phyloP scores from a whole-genome alignment of 2,329 filamentous ascomycete genomes.

The Colletotrichum nymphaeae region DNA sequence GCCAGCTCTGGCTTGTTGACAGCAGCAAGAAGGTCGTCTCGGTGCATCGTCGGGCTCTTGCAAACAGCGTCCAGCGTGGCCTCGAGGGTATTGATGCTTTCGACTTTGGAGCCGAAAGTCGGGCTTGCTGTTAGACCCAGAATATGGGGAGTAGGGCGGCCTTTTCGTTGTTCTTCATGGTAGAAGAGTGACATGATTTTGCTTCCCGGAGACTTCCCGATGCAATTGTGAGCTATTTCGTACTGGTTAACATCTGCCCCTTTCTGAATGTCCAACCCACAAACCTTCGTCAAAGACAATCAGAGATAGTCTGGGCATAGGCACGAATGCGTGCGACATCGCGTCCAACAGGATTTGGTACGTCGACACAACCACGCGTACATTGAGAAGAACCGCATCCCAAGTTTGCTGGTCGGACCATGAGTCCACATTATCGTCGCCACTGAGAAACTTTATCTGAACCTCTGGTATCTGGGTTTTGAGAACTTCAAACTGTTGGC shows the following conservation, averaged over 20 bases:
- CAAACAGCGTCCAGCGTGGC: slow-evolving; percentile 76
- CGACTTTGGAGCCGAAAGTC: slow-evolving; percentile 68
- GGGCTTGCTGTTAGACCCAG: slow-evolving; percentile 87
- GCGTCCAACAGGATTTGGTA: slow-evolving; percentile 81
- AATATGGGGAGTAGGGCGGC: slow-evolving; percentile 68
- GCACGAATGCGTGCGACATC: slow-evolving; percentile 79
- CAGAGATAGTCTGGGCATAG: slow-evolving; percentile 71
- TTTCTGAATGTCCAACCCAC: slow-evolving; percentile 25
- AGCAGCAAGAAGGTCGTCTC: slow-evolving; percentile 75
- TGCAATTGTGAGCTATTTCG: slow-evolving; percentile 77
- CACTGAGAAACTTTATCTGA: slow-evolving; percentile 72
- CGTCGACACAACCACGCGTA: slow-evolving; percentile 82
- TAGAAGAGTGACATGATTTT: slow-evolving; percentile 82
- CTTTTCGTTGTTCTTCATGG: slow-evolving; percentile 55
- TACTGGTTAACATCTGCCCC: slow-evolving; percentile 30
- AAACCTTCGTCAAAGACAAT: slow-evolving; percentile 87
- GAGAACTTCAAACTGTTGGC: slow-evolving; percentile 74
- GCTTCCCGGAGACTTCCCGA: slow-evolving; percentile 70
- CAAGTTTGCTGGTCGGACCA: slow-evolving; percentile 78
- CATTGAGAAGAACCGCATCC: slow-evolving; percentile 72
- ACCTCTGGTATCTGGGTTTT: slow-evolving; percentile 68
- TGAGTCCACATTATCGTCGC: slow-evolving; percentile 75
- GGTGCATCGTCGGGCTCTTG: slow-evolving; percentile 74
- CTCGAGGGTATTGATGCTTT: slow-evolving; percentile 73
- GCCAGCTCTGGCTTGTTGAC: slow-evolving; percentile 74